These are phyloP conservation scores for Dendrobium nobile DNA, from an alignment of 106 monocot species.

Conservation along the genomic window DNA sequence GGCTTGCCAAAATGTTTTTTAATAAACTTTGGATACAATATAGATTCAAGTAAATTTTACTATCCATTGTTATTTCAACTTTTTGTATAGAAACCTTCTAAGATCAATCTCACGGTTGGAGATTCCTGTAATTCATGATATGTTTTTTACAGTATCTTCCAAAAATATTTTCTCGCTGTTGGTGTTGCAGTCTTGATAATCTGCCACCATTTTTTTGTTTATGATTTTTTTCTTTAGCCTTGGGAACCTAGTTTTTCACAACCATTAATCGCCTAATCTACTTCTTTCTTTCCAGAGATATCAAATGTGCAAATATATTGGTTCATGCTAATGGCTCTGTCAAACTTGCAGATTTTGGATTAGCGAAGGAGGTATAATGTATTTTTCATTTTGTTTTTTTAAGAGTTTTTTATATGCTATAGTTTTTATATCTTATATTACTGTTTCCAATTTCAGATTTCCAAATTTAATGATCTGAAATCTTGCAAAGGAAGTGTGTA, in stretches of 20 bases:
- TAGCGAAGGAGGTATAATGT: constrained; percentile 72
- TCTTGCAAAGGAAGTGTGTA: constrained; percentile 90
- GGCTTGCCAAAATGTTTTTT: too few species aligned
- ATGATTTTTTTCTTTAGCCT: neutral
- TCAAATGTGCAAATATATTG: constrained; percentile 84
- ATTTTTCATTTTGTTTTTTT: neutral
- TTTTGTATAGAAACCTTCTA: neutral
- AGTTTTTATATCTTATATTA: neutral
- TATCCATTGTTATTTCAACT: neutral
- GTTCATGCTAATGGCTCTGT: constrained; percentile 69
- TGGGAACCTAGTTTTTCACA: neutral
- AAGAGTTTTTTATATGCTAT: neutral
- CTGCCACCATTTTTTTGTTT: neutral
- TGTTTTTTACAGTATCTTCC: neutral
- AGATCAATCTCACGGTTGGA: neutral
- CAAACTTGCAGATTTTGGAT: constrained; percentile 85
- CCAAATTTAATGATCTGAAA: constrained; percentile 49
- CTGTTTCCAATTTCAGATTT: constrained; percentile 32
- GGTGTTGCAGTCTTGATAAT: neutral
- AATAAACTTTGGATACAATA: too few species aligned
- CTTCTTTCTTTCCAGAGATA: constrained; percentile 41
- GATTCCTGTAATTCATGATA: neutral
- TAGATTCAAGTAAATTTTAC: too few species aligned
- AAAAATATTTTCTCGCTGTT: neutral
- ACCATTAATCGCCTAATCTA: neutral